These are phyloP conservation scores for Ceratocystis diversiconidia DNA, from an alignment of 2,329 filamentous ascomycete genomes.

Conservation along the genomic window DNA sequence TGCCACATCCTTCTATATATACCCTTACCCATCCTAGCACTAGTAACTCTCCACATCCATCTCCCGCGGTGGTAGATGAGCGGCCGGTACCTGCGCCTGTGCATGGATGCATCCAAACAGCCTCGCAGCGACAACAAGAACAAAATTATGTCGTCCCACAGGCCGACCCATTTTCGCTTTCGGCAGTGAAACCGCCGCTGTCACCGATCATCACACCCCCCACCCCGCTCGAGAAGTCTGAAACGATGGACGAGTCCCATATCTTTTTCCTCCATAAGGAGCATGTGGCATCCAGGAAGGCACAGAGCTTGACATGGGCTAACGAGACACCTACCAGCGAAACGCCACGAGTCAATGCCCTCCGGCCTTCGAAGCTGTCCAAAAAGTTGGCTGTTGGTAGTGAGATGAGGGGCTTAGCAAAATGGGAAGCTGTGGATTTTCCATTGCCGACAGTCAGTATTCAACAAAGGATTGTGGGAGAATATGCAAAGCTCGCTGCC, in stretches of 20 bases:
- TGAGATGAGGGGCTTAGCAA: background rate
- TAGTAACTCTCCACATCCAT: background rate
- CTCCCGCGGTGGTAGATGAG: background rate
- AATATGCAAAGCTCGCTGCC: slow-evolving; percentile 4
- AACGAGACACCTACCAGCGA: background rate
- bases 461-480: slow-evolving; percentile 10
- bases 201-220: slow-evolving; percentile 16
- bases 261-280: background rate
- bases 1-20: background rate
- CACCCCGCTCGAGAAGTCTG: slow-evolving; percentile 10
- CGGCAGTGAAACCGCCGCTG: background rate
- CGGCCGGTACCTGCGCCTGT: background rate
- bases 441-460: slow-evolving; percentile 11
- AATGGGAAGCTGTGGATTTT: background rate
- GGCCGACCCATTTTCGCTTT: background rate
- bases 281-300: background rate
- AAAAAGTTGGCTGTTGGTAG: background rate
- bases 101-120: background rate
- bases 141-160: background rate
- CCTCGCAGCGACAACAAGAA: background rate
- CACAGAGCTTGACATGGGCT: background rate
- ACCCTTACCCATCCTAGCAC: background rate
- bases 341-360: background rate
- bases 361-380: background rate
- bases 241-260: background rate